A percentile compares a stretch with the other conserved stretches of the same genome.
These are phyloP conservation scores for Apiotrichum laibachii DNA, from an alignment of 1,284 basidiomycete species.

Conservation along the genomic window DNA sequence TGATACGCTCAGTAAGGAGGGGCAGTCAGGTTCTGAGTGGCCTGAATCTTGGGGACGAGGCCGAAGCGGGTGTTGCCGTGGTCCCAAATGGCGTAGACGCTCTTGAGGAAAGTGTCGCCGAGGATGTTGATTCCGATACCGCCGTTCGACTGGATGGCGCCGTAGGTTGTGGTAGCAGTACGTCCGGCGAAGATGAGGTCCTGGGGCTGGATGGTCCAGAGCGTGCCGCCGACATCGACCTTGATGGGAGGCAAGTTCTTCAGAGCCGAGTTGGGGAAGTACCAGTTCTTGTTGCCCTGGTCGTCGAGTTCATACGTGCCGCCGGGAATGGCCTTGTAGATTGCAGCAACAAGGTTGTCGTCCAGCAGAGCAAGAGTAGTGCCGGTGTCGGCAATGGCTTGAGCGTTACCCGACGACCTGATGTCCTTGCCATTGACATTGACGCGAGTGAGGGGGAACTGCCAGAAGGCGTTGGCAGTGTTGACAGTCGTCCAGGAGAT, in stretches of 20 bases:
- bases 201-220: slow-evolving; percentile 12
- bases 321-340: slow-evolving; percentile 75
- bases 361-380: slow-evolving; percentile 89
- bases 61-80: slow-evolving; percentile 12
- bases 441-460: slow-evolving; percentile 5
- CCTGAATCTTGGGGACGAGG: slow-evolving; percentile 10
- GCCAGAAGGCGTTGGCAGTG: slow-evolving; percentile 9
- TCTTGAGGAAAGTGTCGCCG: slow-evolving; percentile 75
- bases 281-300: slow-evolving; percentile 4
- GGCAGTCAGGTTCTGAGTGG: slow-evolving; percentile 5
- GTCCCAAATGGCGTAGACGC: slow-evolving; percentile 29
- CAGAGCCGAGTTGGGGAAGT: not conserved
- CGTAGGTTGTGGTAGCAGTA: slow-evolving; percentile 2
- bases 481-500: slow-evolving; percentile 13
- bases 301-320: slow-evolving; percentile 38
- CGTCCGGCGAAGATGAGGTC: slow-evolving; percentile 8
- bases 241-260: slow-evolving; percentile 6
- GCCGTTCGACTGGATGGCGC: slow-evolving; percentile 13
- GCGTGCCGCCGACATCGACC: slow-evolving; percentile 9
- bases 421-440: slow-evolving; percentile 19
- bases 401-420: not conserved
- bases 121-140: slow-evolving; percentile 55
- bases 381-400: slow-evolving; percentile 58
- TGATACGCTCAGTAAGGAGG: no score
- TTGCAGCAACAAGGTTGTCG: slow-evolving; percentile 55